Percentiles rank a stretch among this genome's conserved stretches.
Conservation (phyloP, 352 stramenopile genomes). For the Phytophthora sp. region DNA sequence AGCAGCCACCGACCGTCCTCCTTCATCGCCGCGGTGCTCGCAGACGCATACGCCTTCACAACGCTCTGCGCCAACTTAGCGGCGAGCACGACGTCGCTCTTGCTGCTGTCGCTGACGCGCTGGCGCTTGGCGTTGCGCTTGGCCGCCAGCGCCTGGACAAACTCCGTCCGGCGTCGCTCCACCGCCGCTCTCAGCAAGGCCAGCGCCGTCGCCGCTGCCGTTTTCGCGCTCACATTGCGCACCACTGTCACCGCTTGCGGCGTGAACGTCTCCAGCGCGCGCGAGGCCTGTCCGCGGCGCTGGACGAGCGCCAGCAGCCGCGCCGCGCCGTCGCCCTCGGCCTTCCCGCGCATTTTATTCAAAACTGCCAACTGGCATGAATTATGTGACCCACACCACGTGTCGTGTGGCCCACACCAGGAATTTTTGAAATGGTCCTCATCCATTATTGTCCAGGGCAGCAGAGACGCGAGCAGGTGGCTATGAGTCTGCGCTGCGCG, state of each 20-base stretch:
- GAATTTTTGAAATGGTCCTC: too few relatives aligned
- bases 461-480: neutral
- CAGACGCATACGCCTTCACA: constrained; percentile 60
- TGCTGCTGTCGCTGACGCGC: constrained; percentile 25
- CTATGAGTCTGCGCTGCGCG: constrained; percentile 16
- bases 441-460: constrained; percentile 6
- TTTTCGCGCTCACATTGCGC: neutral
- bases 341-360: constrained; percentile 26
- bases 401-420: too few relatives aligned
- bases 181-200: constrained; percentile 30
- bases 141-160: constrained; percentile 11
- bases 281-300: constrained; percentile 9
- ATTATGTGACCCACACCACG: neutral
- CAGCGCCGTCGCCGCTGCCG: neutral
- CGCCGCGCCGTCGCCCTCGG: constrained; percentile 6
- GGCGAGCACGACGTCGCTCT: constrained; percentile 46
- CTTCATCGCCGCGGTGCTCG: constrained; percentile 6
- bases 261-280: constrained; percentile 25
- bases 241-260: constrained; percentile 15
- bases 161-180: constrained; percentile 18
- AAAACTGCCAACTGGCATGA: too few relatives aligned
- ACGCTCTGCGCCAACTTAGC: constrained; percentile 69
- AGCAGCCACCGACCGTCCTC: constrained; percentile 16
- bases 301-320: constrained; percentile 37
- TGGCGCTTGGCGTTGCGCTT: constrained; percentile 23